Percentiles rank a stretch among this genome's conserved stretches.
These are phyloP conservation scores for Arthrobotrys iridis DNA, from an alignment of 2,329 filamentous ascomycete genomes.

Conservation along the genomic window DNA sequence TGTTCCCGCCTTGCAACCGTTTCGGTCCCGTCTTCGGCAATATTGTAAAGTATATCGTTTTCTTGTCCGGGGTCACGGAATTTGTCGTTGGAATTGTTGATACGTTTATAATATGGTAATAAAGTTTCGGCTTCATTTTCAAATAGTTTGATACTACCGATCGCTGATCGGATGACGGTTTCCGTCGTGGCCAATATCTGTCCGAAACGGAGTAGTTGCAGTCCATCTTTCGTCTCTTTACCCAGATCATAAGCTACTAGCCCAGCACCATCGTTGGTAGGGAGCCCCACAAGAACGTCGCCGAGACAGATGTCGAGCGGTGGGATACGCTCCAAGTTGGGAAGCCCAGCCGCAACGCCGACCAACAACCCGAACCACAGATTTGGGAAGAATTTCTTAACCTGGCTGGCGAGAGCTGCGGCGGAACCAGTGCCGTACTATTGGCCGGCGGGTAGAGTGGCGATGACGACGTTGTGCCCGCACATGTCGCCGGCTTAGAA, in stretches of 20 bases:
- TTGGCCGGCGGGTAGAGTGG: conserved; percentile 60
- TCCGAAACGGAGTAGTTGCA: not conserved
- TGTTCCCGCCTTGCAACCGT: no score
- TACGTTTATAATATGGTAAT: not conserved
- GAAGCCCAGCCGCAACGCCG: conserved; percentile 61
- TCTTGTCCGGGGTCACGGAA: not conserved
- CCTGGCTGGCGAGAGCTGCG: conserved; percentile 60
- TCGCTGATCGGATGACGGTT: not conserved
- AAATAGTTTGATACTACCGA: not conserved
- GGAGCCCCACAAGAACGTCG: conserved; percentile 60
- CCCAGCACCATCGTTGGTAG: conserved; percentile 56
- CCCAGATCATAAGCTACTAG: conserved; percentile 60
- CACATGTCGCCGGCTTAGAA: conserved; percentile 61
- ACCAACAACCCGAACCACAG: conserved; percentile 62
- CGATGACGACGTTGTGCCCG: conserved; percentile 61
- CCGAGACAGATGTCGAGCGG: conserved; percentile 62
- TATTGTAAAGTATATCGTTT: not conserved
- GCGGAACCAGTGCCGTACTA: conserved; percentile 61
- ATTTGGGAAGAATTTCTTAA: conserved; percentile 61
- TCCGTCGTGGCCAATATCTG: not conserved
- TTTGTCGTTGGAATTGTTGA: not conserved
- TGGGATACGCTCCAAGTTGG: conserved; percentile 56
- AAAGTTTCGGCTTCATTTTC: not conserved
- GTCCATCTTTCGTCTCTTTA: not conserved
- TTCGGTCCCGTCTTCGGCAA: not conserved